Base-by-base conservation (phyloP, 345 rosid genomes). In the Salix viminalis region DNA sequence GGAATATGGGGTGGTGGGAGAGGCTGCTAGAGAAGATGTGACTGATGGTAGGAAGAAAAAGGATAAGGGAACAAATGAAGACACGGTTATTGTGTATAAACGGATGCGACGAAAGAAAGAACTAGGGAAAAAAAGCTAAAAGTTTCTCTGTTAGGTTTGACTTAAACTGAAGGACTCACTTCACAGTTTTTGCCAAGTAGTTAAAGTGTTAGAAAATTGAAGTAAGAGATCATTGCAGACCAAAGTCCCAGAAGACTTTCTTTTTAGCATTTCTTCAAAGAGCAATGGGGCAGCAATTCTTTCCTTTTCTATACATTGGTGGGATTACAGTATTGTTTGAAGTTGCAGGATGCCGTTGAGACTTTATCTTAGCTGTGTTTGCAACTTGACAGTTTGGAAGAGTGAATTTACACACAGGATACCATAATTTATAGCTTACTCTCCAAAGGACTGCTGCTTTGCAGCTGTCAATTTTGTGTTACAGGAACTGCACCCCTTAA, bases 41-140 rank as follows among this genome's bases (percentile, higher is more conserved):
- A 69, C 61, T 37, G 37, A 62, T 48, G 56, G 11, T 18, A 52
- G 65, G 75, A 79, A 48, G 65, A 60, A 19, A 18, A 56, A 67
- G 42, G 26, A 16, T 26, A 73, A 73, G 48, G 76, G 67, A 37
- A 54, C 18, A 28, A 54, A 39, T 9, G 61, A 21, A 66, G 73
- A 26, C 12, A 30, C 16, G 9, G 7, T 69, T 7, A 26, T 69
- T 4, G 82, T 79, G 39, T 74, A 69, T 58, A 68, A 74, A 58
- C 72, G 82, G 75, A 74, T 65, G 62, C n/a, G 41, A 24, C 24
- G 54, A 13, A 69, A 37, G 65, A 69, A 5, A 34, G 37, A 34
- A 60, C 11, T 23, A 26, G 68, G 42, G 28, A 24, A 7, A 23
- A 16, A 39, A 7, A 19, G 8, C 19, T n/a, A 58, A 26, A 58